Conservation (phyloP, 768 basidiomycete genomes). For the Boletus vermiculosoides region DNA sequence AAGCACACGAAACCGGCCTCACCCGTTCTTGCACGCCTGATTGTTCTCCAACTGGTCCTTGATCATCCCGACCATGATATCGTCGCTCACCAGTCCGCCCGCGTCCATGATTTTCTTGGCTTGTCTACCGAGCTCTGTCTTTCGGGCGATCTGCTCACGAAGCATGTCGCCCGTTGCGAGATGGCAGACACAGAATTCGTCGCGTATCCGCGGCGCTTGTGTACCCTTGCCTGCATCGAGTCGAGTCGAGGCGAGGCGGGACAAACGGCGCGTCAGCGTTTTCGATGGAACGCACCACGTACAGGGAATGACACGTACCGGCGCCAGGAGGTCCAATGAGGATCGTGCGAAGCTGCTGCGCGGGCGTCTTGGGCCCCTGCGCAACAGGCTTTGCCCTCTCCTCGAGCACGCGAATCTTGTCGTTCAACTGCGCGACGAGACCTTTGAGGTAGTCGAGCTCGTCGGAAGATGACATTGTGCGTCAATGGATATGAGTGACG, state of each 20-base stretch:
- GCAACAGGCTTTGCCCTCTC: constrained; percentile 52
- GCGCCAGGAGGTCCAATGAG: constrained; percentile 96
- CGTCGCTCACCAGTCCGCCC: constrained; percentile 93
- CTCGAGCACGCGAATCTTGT: constrained; percentile 85
- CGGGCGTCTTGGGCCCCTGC: constrained; percentile 53
- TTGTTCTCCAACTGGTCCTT: constrained; percentile 93
- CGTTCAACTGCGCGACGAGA: constrained; percentile 85
- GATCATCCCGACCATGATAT: constrained; percentile 98
- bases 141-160: constrained; percentile 84
- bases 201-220: constrained; percentile 90
- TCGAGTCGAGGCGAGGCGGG: background rate
- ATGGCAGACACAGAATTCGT: constrained; percentile 96
- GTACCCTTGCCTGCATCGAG: constrained; percentile 85
- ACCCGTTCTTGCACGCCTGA: constrained; percentile 94
- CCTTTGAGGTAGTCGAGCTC: constrained; percentile 95
- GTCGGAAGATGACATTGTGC: constrained; percentile 59
- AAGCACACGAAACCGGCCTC: constrained; percentile 34
- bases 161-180: constrained; percentile 99
- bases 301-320: constrained; percentile 50
- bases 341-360: constrained; percentile 83
- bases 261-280: background rate
- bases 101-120: constrained; percentile 99
- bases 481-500: background rate
- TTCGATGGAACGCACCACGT: background rate
- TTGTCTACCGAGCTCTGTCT: constrained; percentile 83